A percentile compares a stretch with the other conserved stretches of the same genome.
Evolutionary conservation across 768 basidiomycete genomes (phyloP).

Genomic region (Amanita molliuscula): DNA sequence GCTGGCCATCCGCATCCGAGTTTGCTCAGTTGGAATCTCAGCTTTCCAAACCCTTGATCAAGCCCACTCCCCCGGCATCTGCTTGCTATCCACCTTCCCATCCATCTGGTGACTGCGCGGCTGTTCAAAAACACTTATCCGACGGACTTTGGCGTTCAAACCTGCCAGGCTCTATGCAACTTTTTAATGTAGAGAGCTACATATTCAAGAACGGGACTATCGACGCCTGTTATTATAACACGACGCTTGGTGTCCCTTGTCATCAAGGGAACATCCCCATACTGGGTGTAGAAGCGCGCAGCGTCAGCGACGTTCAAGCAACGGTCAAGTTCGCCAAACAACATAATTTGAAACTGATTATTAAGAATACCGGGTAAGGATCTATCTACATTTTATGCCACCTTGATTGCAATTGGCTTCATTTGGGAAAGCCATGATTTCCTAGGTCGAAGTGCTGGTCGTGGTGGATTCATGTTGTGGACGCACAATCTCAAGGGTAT

Average conservation of each 20-base stretch:
- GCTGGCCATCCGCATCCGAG: not conserved
- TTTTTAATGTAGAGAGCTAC: not conserved
- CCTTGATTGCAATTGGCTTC: not conserved
- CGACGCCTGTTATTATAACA: not conserved
- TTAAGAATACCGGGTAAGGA: conserved; percentile 29
- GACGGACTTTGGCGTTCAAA: not conserved
- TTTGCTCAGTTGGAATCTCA: not conserved
- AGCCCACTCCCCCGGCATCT: not conserved
- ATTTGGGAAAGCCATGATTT: conserved; percentile 26
- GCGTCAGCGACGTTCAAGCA: conserved; percentile 26
- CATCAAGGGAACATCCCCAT: not conserved
- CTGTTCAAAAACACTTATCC: not conserved
- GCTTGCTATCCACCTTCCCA: not conserved
- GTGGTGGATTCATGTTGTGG: conserved; percentile 28
- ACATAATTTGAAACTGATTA: conserved; percentile 25
- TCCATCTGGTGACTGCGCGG: not conserved
- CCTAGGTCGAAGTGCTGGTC: conserved; percentile 34
- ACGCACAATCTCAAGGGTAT: conserved; percentile 26
- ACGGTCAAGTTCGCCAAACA: conserved; percentile 9
- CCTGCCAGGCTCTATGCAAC: not conserved
- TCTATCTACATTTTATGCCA: not conserved
- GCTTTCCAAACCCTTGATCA: not conserved
- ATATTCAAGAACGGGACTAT: not conserved
- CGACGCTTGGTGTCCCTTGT: not conserved
- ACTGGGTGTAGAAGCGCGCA: conserved; percentile 28